Base-by-base conservation (phyloP, 108 stramenopile species). In the Pseudonitzschia multistriata region DNA sequence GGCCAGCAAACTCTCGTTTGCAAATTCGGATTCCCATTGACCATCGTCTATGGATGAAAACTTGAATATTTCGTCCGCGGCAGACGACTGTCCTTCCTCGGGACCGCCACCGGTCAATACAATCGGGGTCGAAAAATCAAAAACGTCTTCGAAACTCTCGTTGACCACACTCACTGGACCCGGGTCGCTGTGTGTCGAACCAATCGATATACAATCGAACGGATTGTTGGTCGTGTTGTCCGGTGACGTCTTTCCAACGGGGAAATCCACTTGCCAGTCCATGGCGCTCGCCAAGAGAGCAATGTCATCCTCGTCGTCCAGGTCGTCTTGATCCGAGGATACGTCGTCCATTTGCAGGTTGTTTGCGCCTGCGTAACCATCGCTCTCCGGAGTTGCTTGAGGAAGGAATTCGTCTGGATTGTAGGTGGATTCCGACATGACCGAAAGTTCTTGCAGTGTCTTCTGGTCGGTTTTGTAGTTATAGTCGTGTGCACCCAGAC, bases 141-240 rank as follows among this genome's bases (percentile, higher is more conserved):
- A 28, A 55, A 30, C 4, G 14, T 55, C 54, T 3, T 55, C 54
- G 29, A 3, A 13, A 30, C 54, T 55, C 6, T 59, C 57, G 34
- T 35, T 29, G 34, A 35, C n/a, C n/a, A n/a, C 3, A n/a, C 28
- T 21, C 17, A 59, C 15, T 19, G 34, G 34, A 21, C 57, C 57
- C 29, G 57, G 57, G 57, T 59, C 57, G 17, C 34, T 37, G 22
- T 59, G 57, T 17, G 34, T 59, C 7, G 57, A 36, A 59, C 57
- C 57, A 33, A 36, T 59, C 2, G 57, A 36, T 59, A 59, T 35
- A n/a, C 31, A 33, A 59, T 59, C 57, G 28, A 59, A 59, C 33
- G 57, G 57, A 29, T 6, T 21, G 13, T 45, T 17, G 15, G 3
- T 10, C 2, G 17, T 1, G 17, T 45, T 10, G 15, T 45, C 17